Percentiles rank a stretch among this genome's conserved stretches.
Evolutionary conservation across 345 rosid genomes (phyloP).

Genomic region (Durio zibethinus): DNA sequence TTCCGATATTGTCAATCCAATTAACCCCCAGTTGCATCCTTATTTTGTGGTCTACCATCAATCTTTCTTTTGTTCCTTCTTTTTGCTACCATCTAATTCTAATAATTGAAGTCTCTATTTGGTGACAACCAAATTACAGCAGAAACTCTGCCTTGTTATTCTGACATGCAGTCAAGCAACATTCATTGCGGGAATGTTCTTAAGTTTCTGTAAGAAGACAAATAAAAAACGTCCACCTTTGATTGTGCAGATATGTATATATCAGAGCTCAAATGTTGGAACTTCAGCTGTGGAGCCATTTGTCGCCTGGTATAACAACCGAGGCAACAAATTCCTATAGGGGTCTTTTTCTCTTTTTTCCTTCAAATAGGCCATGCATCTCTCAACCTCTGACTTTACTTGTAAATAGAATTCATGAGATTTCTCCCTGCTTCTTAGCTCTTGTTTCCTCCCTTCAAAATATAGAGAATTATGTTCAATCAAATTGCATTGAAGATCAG

Average conservation of each 20-base stretch:
- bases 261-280: slow-evolving; percentile 54
- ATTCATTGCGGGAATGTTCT: background rate
- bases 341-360: slow-evolving; percentile 64
- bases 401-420: slow-evolving; percentile 47
- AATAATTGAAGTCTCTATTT: no score
- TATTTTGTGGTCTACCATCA: no score
- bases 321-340: slow-evolving; percentile 44
- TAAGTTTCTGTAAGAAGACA: background rate
- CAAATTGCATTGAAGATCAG: background rate
- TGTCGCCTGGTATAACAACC: slow-evolving; percentile 37
- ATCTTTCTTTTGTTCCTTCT: no score
- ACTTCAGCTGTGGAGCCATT: slow-evolving; percentile 45
- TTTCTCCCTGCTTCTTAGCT: slow-evolving; percentile 43
- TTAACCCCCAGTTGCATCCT: no score
- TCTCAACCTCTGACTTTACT: slow-evolving; percentile 56
- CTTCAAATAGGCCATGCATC: slow-evolving; percentile 47
- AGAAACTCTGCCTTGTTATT: no score
- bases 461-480: background rate
- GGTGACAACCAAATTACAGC: no score
- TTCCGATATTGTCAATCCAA: no score
- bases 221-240: no score
- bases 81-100: no score
- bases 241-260: background rate
- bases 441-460: slow-evolving; percentile 38
- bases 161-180: background rate